Base-by-base conservation (phyloP, 352 stramenopile species). In the Phytophthora megakarya region DNA sequence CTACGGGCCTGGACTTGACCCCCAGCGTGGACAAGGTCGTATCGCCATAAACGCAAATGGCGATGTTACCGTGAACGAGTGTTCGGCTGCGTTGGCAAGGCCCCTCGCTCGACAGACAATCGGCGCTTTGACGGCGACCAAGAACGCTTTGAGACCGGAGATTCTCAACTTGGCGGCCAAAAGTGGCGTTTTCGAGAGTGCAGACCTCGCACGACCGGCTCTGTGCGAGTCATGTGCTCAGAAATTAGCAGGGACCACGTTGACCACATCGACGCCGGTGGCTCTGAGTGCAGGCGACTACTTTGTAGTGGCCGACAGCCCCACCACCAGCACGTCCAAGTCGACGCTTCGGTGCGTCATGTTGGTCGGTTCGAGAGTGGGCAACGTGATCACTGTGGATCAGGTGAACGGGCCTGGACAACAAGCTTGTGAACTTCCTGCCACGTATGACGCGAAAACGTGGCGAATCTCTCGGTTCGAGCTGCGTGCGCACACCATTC, bases 401-500 rank as follows among this genome's bases (percentile, higher is more conserved):
- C 25, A 23, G 13, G 4, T 32, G 0, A 53, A 38, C 11, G 73
- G 81, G 15, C 21, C 58, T 1, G 70, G 66, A 1, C 40, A 28
- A 1, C 46, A 45, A 8, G 75, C 65, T 0, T 92, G 81, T 21
- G 70, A 87, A 35, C 72, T 90, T 11, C 54, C 79, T 0, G 42
- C 30, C 4, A 65, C 75, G 1, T 90, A 88, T 25, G 78, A 81
- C 25, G 74, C 55, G 15, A 73, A 90, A 39, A 76, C 82, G 0
- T 90, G 77, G 70, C 64, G 70, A 15, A 59, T 90, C 44, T 89
- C 83, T 55, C 65, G 53, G 6, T 91, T 92, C 47, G 87, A 90
- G 22, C 49, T 93, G n/a, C 70, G 78, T 1, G 79, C 80, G 0
- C 65, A 89, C 45, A 78, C 61, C 19, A 80, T 93, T 43, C 51